Base-by-base conservation (phyloP, 73 alveolate genomes). In the Tetrahymena borealis region DNA sequence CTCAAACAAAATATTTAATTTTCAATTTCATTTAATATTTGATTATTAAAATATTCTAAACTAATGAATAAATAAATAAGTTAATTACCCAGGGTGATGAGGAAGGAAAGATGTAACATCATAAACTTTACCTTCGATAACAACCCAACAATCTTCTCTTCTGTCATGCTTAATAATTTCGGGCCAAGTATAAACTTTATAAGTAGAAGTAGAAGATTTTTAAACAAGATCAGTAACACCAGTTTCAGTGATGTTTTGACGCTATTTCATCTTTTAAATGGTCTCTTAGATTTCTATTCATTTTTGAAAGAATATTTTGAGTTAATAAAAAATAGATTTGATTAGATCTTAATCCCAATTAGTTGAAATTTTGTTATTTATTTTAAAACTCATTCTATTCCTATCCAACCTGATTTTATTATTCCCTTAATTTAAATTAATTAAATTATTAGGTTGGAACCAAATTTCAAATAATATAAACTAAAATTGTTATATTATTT, bases 101-200 rank as follows among this genome's bases (percentile, higher is more conserved):
- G 95, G 95, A 13, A 96, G 93, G 91, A 96, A 96, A 38, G 96
- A 91, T 32, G 97, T 96, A 39, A 96, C 94, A 78, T 96, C 98
- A 91, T 96, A 96, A 11, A 95, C 97, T 91, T 96, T 96, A 20
- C 97, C 98, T 42, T 96, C 96, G 36, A 96, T 93, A 7, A 96
- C 97, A 11, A 95, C 91, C 97, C 98, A 96, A 94, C 97, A 96
- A 91, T 96, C 98, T 36, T 91, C 42, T 20, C 94, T 91, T 78
- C 93, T 94, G 77, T 96, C 98, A 94, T 96, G 98, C 79, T 90
- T 96, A 13, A 96, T 94, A 37, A 96, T 95, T 90, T 96, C 98
- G 38, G 94, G 95, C 97, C 96, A 96, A 39, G 97, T 95, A 38
- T 93, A 95, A 24, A 36, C 78, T 77, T 41, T n/a, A n/a, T 78